These are phyloP conservation scores for Moesziomyces antarcticus DNA, from an alignment of 1,284 basidiomycete species.

Conservation along the genomic window DNA sequence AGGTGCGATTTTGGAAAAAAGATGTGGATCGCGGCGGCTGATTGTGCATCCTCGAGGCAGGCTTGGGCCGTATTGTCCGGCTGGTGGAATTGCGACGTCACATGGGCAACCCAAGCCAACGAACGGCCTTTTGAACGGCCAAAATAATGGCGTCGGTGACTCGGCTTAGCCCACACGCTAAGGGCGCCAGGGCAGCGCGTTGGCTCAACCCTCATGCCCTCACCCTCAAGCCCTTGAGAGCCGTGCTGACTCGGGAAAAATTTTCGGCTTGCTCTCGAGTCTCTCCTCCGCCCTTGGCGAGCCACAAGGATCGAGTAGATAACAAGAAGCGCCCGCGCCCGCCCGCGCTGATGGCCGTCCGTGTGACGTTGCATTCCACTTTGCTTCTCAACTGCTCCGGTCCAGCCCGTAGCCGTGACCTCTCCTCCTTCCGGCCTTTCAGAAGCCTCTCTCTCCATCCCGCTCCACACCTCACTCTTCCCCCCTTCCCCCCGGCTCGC, in stretches of 20 bases:
- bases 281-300: not conserved
- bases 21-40: too few species aligned
- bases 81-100: not conserved
- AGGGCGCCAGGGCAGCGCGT: too few species aligned
- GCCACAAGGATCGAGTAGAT: not conserved
- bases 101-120: not conserved
- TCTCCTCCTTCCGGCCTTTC: too few species aligned
- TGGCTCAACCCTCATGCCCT: not conserved
- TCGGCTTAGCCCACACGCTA: not conserved
- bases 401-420: too few species aligned
- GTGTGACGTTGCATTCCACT: too few species aligned
- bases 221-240: not conserved
- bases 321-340: not conserved
- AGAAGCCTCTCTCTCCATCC: too few species aligned
- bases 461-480: not conserved
- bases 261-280: not conserved
- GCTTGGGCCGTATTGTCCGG: not conserved
- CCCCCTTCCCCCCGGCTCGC: not conserved
- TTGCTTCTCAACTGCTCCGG: too few species aligned
- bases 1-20: too few species aligned
- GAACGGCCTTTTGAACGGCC: not conserved
- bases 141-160: not conserved
- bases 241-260: not conserved
- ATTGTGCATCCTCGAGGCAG: not conserved
- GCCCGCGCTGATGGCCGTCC: too few species aligned